Conservation (phyloP, 495 filamentous ascomycete genomes). For the Neurospora sp. region DNA sequence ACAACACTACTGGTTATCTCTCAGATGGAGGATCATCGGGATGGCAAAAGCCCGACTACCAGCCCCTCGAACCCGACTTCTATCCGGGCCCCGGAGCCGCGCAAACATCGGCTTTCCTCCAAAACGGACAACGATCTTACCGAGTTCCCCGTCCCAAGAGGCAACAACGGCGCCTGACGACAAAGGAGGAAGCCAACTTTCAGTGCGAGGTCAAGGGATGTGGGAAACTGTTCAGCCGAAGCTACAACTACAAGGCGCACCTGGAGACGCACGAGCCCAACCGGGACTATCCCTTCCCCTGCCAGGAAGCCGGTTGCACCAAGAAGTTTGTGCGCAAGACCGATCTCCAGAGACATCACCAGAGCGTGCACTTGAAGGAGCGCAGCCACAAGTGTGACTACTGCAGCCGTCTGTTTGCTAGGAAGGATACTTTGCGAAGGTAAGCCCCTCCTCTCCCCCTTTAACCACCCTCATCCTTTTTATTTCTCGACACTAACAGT, state of each 20-base stretch:
- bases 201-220: conserved; percentile 62
- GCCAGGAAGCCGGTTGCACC: conserved; percentile 51
- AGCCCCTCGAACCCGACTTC: conserved; percentile 29
- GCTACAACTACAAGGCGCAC: conserved; percentile 86
- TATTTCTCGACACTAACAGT: conserved; percentile 8
- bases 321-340: conserved; percentile 76
- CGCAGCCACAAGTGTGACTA: conserved; percentile 60
- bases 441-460: conserved; percentile 21
- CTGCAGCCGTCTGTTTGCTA: conserved; percentile 65
- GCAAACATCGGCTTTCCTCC: conserved; percentile 16
- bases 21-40: conserved; percentile 37
- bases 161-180: conserved; percentile 50
- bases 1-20: conserved; percentile 34
- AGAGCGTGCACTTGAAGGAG: conserved; percentile 73
- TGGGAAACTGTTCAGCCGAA: conserved; percentile 70
- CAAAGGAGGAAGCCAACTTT: conserved; percentile 65
- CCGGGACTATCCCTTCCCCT: conserved; percentile 58
- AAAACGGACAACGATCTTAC: conserved; percentile 26
- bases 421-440: conserved; percentile 78
- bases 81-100: conserved; percentile 22
- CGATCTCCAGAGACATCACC: conserved; percentile 71
- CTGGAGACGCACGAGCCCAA: conserved; percentile 81
- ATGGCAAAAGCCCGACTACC: conserved; percentile 42
- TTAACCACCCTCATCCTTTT: neutral
- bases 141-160: conserved; percentile 31